Conservation (phyloP, 1,284 basidiomycete species). For the Waitea zeae region DNA sequence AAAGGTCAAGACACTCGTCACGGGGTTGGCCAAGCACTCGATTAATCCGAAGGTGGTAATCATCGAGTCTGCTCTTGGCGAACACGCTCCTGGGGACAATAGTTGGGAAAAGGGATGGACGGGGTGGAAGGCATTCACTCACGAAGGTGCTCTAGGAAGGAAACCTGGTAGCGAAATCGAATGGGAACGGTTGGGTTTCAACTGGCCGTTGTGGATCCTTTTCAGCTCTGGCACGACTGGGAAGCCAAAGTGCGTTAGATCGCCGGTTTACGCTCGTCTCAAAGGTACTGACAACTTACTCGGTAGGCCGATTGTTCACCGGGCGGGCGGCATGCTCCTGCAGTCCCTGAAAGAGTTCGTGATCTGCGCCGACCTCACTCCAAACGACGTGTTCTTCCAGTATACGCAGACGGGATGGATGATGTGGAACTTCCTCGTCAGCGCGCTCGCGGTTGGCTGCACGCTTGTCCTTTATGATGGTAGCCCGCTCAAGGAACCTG, state of each 20-base stretch:
- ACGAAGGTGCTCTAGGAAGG: slow-evolving; percentile 28
- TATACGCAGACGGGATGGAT: slow-evolving; percentile 85
- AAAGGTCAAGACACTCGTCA: slow-evolving; percentile 41
- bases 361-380: slow-evolving; percentile 56
- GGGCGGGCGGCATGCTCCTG: slow-evolving; percentile 75
- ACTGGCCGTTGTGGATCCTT: slow-evolving; percentile 78
- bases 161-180: slow-evolving; percentile 32
- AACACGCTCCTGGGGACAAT: slow-evolving; percentile 16
- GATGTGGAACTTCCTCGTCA: slow-evolving; percentile 76
- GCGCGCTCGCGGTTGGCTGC: slow-evolving; percentile 52
- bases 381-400: slow-evolving; percentile 71
- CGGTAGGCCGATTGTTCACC: slow-evolving; percentile 64
- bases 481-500: slow-evolving; percentile 58
- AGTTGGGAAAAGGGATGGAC: slow-evolving; percentile 28
- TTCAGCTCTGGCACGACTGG: slow-evolving; percentile 82
- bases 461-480: slow-evolving; percentile 76
- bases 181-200: slow-evolving; percentile 49
- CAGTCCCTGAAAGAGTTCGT: slow-evolving; percentile 71
- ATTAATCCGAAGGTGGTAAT: slow-evolving; percentile 45
- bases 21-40: slow-evolving; percentile 23
- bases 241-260: slow-evolving; percentile 9
- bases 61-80: slow-evolving; percentile 17
- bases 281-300: slow-evolving; percentile 23
- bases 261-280: slow-evolving; percentile 3
- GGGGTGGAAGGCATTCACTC: slow-evolving; percentile 41